Evolutionary conservation across 2,329 filamentous ascomycete genomes (phyloP).

Genomic region (Ophiocordyceps australis): DNA sequence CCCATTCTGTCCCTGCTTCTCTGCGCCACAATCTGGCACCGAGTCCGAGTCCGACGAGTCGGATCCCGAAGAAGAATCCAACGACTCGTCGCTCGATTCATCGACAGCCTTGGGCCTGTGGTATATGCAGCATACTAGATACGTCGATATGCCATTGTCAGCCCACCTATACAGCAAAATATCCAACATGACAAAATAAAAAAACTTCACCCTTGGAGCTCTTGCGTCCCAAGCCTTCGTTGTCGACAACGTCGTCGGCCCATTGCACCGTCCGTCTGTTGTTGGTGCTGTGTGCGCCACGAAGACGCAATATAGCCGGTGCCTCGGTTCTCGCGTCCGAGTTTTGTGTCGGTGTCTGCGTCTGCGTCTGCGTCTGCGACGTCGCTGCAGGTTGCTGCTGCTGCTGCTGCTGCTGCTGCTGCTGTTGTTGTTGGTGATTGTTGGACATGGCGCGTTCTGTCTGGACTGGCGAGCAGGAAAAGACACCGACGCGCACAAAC

Average conservation of each 20-base stretch:
- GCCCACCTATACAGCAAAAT: no score
- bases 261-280: slow-evolving; percentile 64
- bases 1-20: slow-evolving; percentile 21
- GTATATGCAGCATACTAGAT: slow-evolving; percentile 96
- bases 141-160: no score
- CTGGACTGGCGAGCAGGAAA: no score
- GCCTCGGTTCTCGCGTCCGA: slow-evolving; percentile 11
- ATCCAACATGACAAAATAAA: no score
- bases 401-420: slow-evolving; percentile 9
- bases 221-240: slow-evolving; percentile 87
- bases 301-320: slow-evolving; percentile 27
- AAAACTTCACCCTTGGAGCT: slow-evolving; percentile 67
- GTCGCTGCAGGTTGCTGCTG: slow-evolving; percentile 9
- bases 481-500: no score
- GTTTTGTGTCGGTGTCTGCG: slow-evolving; percentile 9
- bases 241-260: slow-evolving; percentile 87
- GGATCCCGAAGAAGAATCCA: slow-evolving; percentile 18
- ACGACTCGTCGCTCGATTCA: slow-evolving; percentile 60
- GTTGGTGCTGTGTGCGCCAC: slow-evolving; percentile 25
- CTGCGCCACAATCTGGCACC: no score
- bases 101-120: slow-evolving; percentile 67
- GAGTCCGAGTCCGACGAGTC: slow-evolving; percentile 39
- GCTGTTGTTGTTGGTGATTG: no score
- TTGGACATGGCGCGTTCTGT: slow-evolving; percentile 9
- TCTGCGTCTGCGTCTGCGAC: slow-evolving; percentile 12